These are phyloP conservation scores for Zanthoxylum bungeanum DNA, from an alignment of 345 rosid species.

Conservation along the genomic window DNA sequence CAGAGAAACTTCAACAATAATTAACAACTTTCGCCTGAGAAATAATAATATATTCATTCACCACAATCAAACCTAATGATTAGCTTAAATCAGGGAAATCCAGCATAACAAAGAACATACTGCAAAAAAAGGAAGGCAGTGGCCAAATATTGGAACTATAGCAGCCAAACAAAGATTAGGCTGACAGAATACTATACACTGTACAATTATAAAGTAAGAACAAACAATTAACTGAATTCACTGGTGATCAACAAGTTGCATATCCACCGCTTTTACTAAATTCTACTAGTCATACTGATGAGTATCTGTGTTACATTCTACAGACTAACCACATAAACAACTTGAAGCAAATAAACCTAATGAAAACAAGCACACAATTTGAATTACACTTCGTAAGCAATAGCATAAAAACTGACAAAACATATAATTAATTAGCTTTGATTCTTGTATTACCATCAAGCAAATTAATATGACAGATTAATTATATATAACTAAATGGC, in stretches of 20 bases:
- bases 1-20: not conserved
- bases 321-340: not conserved
- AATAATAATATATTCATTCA: not conserved
- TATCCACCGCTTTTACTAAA: conserved; percentile 2
- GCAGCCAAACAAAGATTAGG: not conserved
- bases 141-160: not conserved
- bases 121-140: not conserved
- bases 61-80: not conserved
- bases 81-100: not conserved
- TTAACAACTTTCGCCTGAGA: not conserved
- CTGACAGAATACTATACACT: not conserved
- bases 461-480: not conserved
- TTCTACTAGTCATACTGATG: not conserved
- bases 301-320: not conserved
- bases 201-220: not conserved
- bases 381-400: not conserved
- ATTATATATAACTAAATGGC: not conserved
- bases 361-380: not conserved
- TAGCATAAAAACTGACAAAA: not conserved
- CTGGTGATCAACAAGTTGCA: not conserved
- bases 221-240: not conserved
- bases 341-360: not conserved
- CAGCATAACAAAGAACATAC: not conserved
- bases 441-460: not conserved
- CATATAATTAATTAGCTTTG: not conserved